Evolutionary conservation across 352 stramenopile genomes (phyloP).

Genomic region (Pelagophyceae sp.): DNA sequence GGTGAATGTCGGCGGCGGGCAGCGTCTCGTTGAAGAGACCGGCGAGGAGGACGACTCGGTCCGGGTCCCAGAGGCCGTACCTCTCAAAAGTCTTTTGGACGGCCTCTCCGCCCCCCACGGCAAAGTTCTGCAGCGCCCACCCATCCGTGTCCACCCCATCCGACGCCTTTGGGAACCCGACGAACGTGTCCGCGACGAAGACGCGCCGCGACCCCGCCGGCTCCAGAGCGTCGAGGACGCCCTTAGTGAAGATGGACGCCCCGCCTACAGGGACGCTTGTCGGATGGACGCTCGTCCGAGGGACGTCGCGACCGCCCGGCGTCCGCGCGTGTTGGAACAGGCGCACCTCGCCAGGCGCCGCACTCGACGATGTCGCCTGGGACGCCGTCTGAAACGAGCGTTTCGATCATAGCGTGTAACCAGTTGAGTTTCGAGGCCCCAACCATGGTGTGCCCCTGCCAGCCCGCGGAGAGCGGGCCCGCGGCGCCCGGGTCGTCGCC

Average conservation of each 20-base stretch:
- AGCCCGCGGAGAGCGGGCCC: background rate
- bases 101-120: background rate
- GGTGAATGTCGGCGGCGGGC: background rate
- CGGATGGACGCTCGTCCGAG: too few species aligned
- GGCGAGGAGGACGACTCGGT: background rate
- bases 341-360: slow-evolving; percentile 16
- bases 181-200: slow-evolving; percentile 16
- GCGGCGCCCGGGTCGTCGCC: slow-evolving; percentile 4
- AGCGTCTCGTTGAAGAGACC: slow-evolving; percentile 22
- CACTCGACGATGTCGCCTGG: slow-evolving; percentile 14
- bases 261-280: too few species aligned
- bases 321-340: too few species aligned
- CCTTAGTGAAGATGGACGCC: slow-evolving; percentile 18
- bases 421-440: slow-evolving; percentile 13
- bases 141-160: slow-evolving; percentile 12
- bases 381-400: background rate
- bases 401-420: slow-evolving; percentile 7
- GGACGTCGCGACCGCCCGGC: too few species aligned
- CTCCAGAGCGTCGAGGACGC: slow-evolving; percentile 10
- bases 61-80: slow-evolving; percentile 10
- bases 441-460: slow-evolving; percentile 14
- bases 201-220: background rate
- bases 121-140: slow-evolving; percentile 15
- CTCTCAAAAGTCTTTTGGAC: background rate
- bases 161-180: background rate